Evolutionary conservation across 176 grass and related monocot species (phyloP).

Genomic region (Leersia perrieri): DNA sequence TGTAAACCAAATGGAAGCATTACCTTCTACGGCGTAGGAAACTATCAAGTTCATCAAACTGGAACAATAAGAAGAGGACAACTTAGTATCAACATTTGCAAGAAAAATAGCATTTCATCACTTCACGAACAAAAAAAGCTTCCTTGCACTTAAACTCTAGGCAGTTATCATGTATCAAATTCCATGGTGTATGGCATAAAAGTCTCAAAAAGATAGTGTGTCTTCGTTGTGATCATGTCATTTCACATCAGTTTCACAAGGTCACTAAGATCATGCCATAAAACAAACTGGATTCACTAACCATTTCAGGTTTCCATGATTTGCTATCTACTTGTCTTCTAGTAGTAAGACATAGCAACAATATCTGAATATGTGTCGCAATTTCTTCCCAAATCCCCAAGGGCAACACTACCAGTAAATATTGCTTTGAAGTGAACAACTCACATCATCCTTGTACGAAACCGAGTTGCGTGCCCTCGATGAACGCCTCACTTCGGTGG

Average conservation of each 20-base stretch:
- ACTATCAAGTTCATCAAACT: conserved; percentile 68
- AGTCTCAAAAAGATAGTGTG: too few relatives aligned
- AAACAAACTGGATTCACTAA: not conserved
- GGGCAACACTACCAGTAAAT: not conserved
- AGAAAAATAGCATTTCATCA: not conserved
- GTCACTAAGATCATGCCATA: not conserved
- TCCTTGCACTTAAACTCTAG: conserved; percentile 4
- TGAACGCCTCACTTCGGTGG: conserved; percentile 78
- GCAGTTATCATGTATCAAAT: not conserved
- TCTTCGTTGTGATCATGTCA: not conserved
- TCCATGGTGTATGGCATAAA: not conserved
- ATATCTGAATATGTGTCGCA: not conserved
- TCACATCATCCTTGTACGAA: conserved; percentile 92
- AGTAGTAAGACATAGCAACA: not conserved
- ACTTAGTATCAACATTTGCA: not conserved
- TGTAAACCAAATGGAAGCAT: not conserved
- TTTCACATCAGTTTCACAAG: not conserved
- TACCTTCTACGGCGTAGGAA: conserved; percentile 74
- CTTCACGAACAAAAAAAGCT: not conserved
- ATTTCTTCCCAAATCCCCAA: not conserved
- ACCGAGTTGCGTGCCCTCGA: conserved; percentile 63
- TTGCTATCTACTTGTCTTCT: not conserved
- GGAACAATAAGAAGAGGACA: conserved; percentile 6
- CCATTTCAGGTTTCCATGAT: not conserved
- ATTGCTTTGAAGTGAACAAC: conserved; percentile 6